phyloP scores from a whole-genome alignment of 257 asterid species.

The Solanum ossicruentum region DNA sequence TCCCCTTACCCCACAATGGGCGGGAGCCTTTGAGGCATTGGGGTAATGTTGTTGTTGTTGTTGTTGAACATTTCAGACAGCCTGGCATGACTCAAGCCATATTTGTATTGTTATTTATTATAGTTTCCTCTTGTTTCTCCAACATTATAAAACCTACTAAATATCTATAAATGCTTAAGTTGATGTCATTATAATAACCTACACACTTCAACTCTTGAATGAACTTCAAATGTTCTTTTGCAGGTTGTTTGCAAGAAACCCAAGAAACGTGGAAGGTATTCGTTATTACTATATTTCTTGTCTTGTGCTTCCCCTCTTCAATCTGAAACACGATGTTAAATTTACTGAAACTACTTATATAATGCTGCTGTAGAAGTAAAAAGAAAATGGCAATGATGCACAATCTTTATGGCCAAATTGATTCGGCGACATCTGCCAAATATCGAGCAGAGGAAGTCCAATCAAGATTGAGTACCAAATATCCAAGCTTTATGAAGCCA shows the following conservation, averaged over 20 bases:
- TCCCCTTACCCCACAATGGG: too few species aligned
- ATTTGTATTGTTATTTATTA: not conserved
- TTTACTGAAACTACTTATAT: not conserved
- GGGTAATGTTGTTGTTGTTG: too few species aligned
- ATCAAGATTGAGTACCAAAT: conserved; percentile 15
- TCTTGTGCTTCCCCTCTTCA: not conserved
- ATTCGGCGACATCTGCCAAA: conserved; percentile 12
- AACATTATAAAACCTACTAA: not conserved
- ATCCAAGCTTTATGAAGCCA: conserved; percentile 41
- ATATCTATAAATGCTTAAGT: not conserved
- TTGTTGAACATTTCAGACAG: too few species aligned
- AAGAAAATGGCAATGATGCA: conserved; percentile 3
- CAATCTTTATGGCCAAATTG: conserved; percentile 7
- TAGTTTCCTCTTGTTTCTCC: not conserved
- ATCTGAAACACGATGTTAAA: not conserved
- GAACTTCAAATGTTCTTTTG: not conserved
- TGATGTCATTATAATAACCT: not conserved
- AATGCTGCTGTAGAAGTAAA: conserved; percentile 11
- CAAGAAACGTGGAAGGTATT: conserved; percentile 7
- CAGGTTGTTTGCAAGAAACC: conserved; percentile 2
- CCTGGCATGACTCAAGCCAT: not conserved
- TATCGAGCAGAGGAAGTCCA: conserved; percentile 30
- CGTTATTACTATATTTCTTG: not conserved
- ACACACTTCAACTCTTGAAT: not conserved
- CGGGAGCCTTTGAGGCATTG: too few species aligned